A percentile compares a stretch with the other conserved stretches of the same genome.
Evolutionary conservation across 2,329 filamentous ascomycete genomes (phyloP).

Genomic region (Colletotrichum ledebouriae): DNA sequence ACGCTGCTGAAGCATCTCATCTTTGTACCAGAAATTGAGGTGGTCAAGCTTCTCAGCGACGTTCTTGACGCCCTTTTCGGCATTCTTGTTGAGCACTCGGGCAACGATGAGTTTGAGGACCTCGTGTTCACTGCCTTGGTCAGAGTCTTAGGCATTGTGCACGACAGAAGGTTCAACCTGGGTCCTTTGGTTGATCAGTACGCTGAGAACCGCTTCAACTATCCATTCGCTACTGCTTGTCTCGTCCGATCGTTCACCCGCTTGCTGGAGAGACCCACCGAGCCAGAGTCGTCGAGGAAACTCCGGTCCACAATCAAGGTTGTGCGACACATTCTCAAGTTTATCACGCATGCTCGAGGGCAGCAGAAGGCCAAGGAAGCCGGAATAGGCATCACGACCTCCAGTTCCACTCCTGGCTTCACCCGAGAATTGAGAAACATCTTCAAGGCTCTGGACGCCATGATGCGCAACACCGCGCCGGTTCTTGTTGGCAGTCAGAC

Average conservation of each 20-base stretch:
- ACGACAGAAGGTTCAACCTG: conserved; percentile 93
- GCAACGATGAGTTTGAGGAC: conserved; percentile 92
- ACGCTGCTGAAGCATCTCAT: conserved; percentile 84
- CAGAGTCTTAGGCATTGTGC: conserved; percentile 90
- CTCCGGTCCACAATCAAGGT: conserved; percentile 95
- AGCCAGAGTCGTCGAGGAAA: conserved; percentile 85
- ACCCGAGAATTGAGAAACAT: conserved; percentile 86
- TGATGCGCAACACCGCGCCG: conserved; percentile 90
- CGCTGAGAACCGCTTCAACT: conserved; percentile 89
- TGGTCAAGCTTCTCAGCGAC: conserved; percentile 91
- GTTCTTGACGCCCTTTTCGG: conserved; percentile 94
- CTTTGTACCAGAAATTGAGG: conserved; percentile 96
- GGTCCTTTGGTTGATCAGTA: conserved; percentile 93
- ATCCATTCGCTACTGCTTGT: conserved; percentile 91
- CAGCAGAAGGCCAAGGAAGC: conserved; percentile 92
- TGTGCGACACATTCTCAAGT: conserved; percentile 90
- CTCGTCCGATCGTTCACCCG: conserved; percentile 88
- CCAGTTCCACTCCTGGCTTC: conserved; percentile 72
- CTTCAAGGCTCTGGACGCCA: conserved; percentile 88
- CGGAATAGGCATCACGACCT: conserved; percentile 84
- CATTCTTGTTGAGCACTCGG: conserved; percentile 90
- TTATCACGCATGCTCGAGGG: conserved; percentile 89
- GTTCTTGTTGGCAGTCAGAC: conserved; percentile 95
- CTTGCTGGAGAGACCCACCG: conserved; percentile 84
- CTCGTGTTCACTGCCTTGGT: conserved; percentile 92